Evolutionary conservation across 2,329 filamentous ascomycete species (phyloP).

Genomic region (Talaromyces albobiverticillius): DNA sequence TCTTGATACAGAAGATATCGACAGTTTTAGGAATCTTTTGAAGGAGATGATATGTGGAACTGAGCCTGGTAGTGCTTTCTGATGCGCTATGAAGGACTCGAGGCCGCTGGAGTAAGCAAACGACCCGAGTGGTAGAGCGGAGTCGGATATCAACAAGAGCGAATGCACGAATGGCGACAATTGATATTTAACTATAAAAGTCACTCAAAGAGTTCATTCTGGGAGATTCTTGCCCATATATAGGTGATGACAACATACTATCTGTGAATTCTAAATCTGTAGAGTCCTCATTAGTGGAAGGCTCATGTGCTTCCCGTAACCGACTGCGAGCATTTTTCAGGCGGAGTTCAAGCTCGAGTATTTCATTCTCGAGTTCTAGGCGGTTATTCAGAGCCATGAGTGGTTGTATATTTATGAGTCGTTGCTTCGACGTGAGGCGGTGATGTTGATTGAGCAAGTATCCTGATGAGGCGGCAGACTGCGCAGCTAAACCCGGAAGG

Average conservation of each 20-base stretch:
- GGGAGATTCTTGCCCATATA: background rate
- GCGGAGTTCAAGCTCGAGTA: conserved; percentile 48
- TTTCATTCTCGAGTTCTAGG: conserved; percentile 32
- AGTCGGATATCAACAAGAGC: conserved; percentile 61
- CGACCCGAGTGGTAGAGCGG: conserved; percentile 61
- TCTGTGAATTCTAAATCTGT: conserved; percentile 7
- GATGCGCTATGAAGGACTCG: conserved; percentile 63
- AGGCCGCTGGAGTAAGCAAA: conserved; percentile 65
- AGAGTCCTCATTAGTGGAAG: conserved; percentile 2
- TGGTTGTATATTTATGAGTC: background rate
- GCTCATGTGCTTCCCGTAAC: conserved; percentile 28
- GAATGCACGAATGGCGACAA: conserved; percentile 42
- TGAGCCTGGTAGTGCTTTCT: conserved; percentile 36
- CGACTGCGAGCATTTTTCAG: conserved; percentile 45
- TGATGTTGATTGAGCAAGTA: conserved; percentile 18
- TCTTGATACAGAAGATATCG: conserved; percentile 55
- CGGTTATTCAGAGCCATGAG: conserved; percentile 6
- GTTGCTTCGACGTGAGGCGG: background rate
- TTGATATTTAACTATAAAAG: conserved; percentile 3
- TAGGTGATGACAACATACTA: conserved; percentile 13
- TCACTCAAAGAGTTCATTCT: background rate
- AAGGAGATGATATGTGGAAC: conserved; percentile 43
- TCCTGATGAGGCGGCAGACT: background rate
- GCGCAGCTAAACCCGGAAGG: background rate
- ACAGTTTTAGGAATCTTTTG: conserved; percentile 55